Evolutionary conservation across 2,329 filamentous ascomycete species (phyloP).

Genomic region (Alternaria brassicicola): DNA sequence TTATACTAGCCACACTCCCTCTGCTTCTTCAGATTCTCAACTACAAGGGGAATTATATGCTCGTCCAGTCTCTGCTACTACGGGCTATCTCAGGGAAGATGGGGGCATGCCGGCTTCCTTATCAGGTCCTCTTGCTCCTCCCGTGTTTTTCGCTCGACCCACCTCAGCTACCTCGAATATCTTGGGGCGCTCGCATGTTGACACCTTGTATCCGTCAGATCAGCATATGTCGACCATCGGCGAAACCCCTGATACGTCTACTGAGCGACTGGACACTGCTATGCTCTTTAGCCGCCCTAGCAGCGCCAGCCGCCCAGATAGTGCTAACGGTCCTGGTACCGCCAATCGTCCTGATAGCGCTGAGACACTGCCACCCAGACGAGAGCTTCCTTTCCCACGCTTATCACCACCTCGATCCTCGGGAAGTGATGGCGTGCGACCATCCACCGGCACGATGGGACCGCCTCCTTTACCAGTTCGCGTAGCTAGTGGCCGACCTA

Average conservation of each 20-base stretch:
- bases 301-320: slow-evolving; percentile 10
- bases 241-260: slow-evolving; percentile 2
- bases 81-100: slow-evolving; percentile 1
- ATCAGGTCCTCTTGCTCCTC: slow-evolving; percentile 29
- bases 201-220: neutral
- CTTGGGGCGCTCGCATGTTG: slow-evolving; percentile 3
- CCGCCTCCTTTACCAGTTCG: slow-evolving; percentile 44
- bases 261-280: slow-evolving; percentile 26
- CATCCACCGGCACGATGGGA: slow-evolving; percentile 32
- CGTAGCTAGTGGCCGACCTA: slow-evolving; percentile 23
- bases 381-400: slow-evolving; percentile 50
- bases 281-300: slow-evolving; percentile 20
- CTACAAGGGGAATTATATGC: slow-evolving; percentile 13
- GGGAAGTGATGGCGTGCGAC: slow-evolving; percentile 29
- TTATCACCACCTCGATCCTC: slow-evolving; percentile 37
- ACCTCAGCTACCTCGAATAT: slow-evolving; percentile 27
- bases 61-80: slow-evolving; percentile 28
- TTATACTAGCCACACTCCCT: slow-evolving; percentile 26
- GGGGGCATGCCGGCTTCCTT: neutral
- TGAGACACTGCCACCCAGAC: slow-evolving; percentile 41
- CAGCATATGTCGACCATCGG: slow-evolving; percentile 10
- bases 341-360: slow-evolving; percentile 16
- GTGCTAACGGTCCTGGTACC: neutral
- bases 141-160: slow-evolving; percentile 36
- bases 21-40: slow-evolving; percentile 13